A percentile compares a stretch with the other conserved stretches of the same genome.
phyloP scores from a whole-genome alignment of 2,329 filamentous ascomycete species.

The Monilinia polystroma region DNA sequence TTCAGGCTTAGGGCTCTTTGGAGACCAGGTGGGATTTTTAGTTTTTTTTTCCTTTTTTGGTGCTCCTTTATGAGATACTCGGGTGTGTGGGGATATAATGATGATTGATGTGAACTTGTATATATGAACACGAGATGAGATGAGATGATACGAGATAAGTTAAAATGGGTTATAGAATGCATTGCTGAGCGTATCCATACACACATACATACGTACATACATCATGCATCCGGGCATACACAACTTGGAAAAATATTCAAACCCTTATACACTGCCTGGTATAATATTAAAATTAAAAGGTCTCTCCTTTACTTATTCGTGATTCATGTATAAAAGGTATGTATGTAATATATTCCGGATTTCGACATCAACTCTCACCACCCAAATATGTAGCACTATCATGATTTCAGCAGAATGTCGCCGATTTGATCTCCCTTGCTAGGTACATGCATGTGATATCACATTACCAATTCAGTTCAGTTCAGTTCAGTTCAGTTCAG shows the following conservation, averaged over 20 bases:
- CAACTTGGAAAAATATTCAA: neutral
- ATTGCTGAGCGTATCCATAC: neutral
- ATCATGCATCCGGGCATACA: neutral
- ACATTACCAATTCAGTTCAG: neutral
- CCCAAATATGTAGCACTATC: neutral
- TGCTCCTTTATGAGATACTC: neutral
- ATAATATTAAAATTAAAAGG: neutral
- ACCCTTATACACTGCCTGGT: neutral
- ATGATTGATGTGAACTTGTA: constrained; percentile 4
- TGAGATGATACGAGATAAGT: neutral
- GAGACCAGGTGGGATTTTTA: neutral
- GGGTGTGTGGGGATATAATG: neutral
- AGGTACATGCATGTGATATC: neutral
- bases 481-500: neutral
- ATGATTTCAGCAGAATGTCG: neutral
- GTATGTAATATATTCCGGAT: neutral
- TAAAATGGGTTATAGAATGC: constrained; percentile 5
- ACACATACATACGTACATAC: neutral
- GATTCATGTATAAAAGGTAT: neutral
- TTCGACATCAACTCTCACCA: neutral
- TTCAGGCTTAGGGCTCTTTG: constrained; percentile 52
- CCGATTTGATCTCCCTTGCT: neutral
- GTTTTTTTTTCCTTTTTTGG: neutral
- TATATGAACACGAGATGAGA: constrained; percentile 5
- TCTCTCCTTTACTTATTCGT: neutral